Evolutionary conservation across 2,329 filamentous ascomycete species (phyloP), one percentile per base, ranked within the genome.

Genomic region (Ceratocystis alfenasii): DNA sequence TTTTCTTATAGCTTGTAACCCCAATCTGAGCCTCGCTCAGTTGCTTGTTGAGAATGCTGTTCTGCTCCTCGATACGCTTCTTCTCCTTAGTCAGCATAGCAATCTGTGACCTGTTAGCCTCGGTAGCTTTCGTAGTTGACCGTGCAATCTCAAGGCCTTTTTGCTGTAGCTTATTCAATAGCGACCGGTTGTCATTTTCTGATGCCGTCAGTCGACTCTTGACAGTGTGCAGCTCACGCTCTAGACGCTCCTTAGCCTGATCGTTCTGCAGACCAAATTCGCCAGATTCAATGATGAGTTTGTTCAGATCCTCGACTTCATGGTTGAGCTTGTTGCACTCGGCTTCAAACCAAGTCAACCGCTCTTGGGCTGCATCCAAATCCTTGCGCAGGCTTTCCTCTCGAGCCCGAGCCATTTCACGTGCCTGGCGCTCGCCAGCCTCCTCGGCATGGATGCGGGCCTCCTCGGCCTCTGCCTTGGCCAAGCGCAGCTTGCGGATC

Each of bases 91-190:
- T 90, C 33, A 96, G 78, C 67, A 87, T 85, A 48, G 83, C 75
- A 61, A 96, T 79, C 70, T 94, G 88, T 1, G 86, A 82, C 46
- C 92, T 86, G 60, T 91, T 89, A 41, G 86, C 89, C 70, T 97
- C 93, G 68, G 84, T 91, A 36, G 89, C 93, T 67, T 87, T 87
- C 4, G 92, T 95, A 68, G 85, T 90, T 0, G 93, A 94, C 59
- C 94, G 85, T 50, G 93, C 93, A 74, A 99, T 95, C 73, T 99
- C 93, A 5, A 99, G 82, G 36, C 95, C 94, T 78, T 97, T 97
- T 72, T 97, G 93, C 72, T 97, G 93, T 20, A 99, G 81, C 76
- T 97, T 97, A 78, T 96, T 97, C 70, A 97, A 81, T n/a, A 99
- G 79, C 4, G 91, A 87, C 63, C 90, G 87, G 72, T 97, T 97